A percentile compares a stretch with the other conserved stretches of the same genome.
phyloP scores from a whole-genome alignment of 2,329 filamentous ascomycete genomes.

The Epichloe sp. region DNA sequence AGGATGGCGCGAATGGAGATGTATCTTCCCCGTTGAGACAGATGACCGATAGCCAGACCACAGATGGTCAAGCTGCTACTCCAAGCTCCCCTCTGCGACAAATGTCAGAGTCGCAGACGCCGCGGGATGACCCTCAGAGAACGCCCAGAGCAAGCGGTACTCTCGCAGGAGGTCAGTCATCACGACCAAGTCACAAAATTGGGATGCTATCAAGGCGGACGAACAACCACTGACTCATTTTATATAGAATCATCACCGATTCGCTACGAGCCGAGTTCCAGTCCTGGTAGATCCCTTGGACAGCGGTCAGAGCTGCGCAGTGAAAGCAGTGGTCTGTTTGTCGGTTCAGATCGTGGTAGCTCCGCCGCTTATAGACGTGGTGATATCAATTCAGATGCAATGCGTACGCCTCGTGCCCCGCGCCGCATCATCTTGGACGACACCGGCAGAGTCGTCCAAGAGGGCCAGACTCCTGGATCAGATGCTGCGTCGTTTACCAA shows the following conservation, averaged over 20 bases:
- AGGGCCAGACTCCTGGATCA: constrained; percentile 36
- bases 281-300: constrained; percentile 52
- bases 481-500: constrained; percentile 49
- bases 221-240: constrained; percentile 5
- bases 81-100: constrained; percentile 49
- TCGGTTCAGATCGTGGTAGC: constrained; percentile 47
- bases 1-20: constrained; percentile 20
- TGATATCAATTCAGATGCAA: constrained; percentile 74
- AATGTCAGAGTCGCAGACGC: constrained; percentile 43
- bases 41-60: constrained; percentile 44
- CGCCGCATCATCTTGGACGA: constrained; percentile 48
- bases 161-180: constrained; percentile 46
- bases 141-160: constrained; percentile 56
- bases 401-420: constrained; percentile 38
- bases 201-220: background rate
- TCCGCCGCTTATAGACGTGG: constrained; percentile 49
- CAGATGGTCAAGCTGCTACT: constrained; percentile 19
- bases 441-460: constrained; percentile 41
- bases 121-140: constrained; percentile 40
- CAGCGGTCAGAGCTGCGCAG: constrained; percentile 62
- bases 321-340: constrained; percentile 78
- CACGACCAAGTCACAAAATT: no score
- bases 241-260: constrained; percentile 77
- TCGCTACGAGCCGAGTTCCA: constrained; percentile 81
- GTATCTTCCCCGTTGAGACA: constrained; percentile 43